Conservation (phyloP, 2,329 filamentous ascomycete genomes). For the Colletotrichum sojae region DNA sequence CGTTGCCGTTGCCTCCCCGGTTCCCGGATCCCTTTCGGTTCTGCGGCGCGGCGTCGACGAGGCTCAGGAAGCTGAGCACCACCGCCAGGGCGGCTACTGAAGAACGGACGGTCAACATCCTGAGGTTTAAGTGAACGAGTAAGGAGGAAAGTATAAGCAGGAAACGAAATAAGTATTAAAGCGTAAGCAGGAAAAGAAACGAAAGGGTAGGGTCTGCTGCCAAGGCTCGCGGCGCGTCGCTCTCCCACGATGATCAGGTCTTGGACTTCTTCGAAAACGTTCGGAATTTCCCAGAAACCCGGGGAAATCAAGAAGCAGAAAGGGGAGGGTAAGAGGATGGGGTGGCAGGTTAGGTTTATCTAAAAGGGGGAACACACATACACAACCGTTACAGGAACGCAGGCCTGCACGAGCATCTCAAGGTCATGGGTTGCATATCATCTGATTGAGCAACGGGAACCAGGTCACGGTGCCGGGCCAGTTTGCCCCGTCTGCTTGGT, state of each 20-base stretch:
- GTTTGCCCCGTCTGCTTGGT: not conserved
- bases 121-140: conserved; percentile 1
- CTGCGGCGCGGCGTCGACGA: conserved; percentile 38
- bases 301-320: conserved; percentile 17
- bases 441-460: conserved; percentile 13
- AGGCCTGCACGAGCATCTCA: conserved; percentile 11
- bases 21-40: conserved; percentile 32
- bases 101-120: conserved; percentile 41
- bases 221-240: conserved; percentile 36
- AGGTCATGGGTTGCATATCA: conserved; percentile 24
- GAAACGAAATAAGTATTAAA: conserved; percentile 13
- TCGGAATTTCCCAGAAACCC: conserved; percentile 39
- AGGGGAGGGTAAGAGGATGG: not conserved
- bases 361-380: conserved; percentile 11
- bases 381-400: not conserved
- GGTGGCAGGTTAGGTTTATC: conserved; percentile 37
- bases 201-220: conserved; percentile 13
- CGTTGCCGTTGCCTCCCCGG: conserved; percentile 13
- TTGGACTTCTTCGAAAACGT: conserved; percentile 9
- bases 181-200: not conserved
- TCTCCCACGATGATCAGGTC: conserved; percentile 30
- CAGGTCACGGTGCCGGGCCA: not conserved
- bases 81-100: conserved; percentile 35
- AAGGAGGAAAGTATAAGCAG: not conserved
- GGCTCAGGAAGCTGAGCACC: conserved; percentile 36